Percentiles rank a stretch among this genome's conserved stretches.
Conservation (phyloP, 192 early-diverging fungal species). For the Podila verticillata region DNA sequence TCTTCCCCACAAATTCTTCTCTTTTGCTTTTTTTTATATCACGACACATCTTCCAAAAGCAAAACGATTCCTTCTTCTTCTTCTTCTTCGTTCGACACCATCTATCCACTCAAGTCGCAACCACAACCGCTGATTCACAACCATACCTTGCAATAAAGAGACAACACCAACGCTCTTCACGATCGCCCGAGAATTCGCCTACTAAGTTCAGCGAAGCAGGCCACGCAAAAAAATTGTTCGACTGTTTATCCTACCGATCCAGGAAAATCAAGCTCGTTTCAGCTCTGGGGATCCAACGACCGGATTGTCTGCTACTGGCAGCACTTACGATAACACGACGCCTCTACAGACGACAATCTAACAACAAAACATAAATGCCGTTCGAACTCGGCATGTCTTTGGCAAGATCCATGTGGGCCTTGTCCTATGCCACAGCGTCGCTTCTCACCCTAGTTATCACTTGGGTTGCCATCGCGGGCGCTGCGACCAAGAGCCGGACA, state of each 20-base stretch:
- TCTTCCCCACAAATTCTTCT: conserved; percentile 20
- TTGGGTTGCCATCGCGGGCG: conserved; percentile 35
- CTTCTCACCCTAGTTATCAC: conserved; percentile 28
- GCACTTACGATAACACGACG: background rate
- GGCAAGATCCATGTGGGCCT: conserved; percentile 39
- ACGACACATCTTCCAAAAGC: background rate
- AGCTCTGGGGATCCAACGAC: background rate
- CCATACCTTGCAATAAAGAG: too few relatives aligned
- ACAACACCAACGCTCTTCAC: too few relatives aligned
- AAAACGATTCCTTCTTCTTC: background rate
- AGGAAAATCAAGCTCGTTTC: too few relatives aligned
- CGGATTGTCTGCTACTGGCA: background rate
- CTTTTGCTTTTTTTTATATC: background rate
- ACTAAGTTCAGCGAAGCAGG: too few relatives aligned
- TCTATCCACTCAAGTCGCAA: background rate
- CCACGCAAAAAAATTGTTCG: too few relatives aligned
- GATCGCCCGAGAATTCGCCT: too few relatives aligned
- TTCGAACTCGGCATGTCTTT: conserved; percentile 21
- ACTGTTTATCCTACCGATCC: too few relatives aligned
- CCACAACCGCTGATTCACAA: too few relatives aligned
- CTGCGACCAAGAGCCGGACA: conserved; percentile 23
- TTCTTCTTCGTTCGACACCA: background rate
- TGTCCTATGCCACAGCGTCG: conserved; percentile 33
- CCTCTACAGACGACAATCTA: background rate
- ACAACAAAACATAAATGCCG: conserved; percentile 3